phyloP scores from a whole-genome alignment of 306 rosid species.

The Morella rubra region DNA sequence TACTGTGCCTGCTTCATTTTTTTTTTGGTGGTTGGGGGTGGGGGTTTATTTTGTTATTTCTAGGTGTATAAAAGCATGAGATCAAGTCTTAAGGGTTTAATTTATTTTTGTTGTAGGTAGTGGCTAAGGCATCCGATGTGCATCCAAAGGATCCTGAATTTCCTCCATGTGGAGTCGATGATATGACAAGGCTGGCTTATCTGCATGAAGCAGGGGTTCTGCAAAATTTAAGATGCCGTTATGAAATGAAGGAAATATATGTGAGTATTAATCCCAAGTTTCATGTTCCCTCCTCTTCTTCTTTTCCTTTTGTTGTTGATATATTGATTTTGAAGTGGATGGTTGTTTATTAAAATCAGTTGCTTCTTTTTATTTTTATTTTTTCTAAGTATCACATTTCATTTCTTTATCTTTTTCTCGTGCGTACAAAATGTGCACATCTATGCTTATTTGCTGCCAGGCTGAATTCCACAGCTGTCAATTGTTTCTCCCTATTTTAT shows the following conservation, averaged over 20 bases:
- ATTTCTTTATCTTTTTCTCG: neutral
- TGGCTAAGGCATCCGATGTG: slow-evolving; percentile 50
- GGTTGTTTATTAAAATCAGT: neutral
- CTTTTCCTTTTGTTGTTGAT: neutral
- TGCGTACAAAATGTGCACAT: neutral
- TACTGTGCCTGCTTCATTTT: neutral
- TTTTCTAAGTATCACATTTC: neutral
- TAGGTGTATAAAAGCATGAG: neutral
- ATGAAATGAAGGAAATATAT: slow-evolving; percentile 68
- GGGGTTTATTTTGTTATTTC: too few relatives aligned
- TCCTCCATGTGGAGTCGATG: slow-evolving; percentile 83
- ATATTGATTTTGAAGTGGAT: neutral
- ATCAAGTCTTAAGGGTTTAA: neutral
- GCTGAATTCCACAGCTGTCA: neutral
- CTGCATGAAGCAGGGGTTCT: slow-evolving; percentile 96
- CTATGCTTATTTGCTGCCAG: neutral
- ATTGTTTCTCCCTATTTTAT: neutral
- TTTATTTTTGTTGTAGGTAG: slow-evolving; percentile 44
- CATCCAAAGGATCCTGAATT: slow-evolving; percentile 94
- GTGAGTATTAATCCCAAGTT: slow-evolving; percentile 45
- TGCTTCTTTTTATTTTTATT: neutral
- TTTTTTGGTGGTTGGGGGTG: neutral
- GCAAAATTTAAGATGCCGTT: slow-evolving; percentile 69
- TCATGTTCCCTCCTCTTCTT: neutral
- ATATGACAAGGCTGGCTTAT: slow-evolving; percentile 95